Base-by-base conservation (phyloP, 371 early-diverging fungal species). In the Haplosporangium sp. region DNA sequence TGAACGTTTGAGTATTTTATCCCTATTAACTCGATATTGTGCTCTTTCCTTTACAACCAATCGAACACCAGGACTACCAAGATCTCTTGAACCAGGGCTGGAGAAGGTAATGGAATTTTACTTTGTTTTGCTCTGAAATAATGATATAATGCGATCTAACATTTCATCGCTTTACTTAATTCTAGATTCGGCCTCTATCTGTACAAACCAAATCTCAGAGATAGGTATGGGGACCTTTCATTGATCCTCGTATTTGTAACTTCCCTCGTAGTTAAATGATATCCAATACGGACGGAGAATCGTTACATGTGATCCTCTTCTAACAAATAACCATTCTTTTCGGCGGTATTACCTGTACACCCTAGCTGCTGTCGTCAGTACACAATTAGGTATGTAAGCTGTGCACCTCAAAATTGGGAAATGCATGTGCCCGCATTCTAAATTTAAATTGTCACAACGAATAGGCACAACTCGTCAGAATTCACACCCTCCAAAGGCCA, bases 21-120 rank as follows among this genome's bases (percentile, higher is more conserved):
- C 27, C 7, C 35, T 55, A 35, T 11, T 55, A 35, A 55, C 59
- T 59, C 20, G 13, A 67, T 38, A 57, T 15, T 47, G 19, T 3
- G n/a, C 38, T 9, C 47, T 6, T 19, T 45, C 48, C 10, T 39
- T 5, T 35, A 39, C 15, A 27, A 11, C 56, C 27, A 47, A 56
- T 47, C 47, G 47, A 13, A 47, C 47, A 19, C 13, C 63, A 92
- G 92, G 90, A 90, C 58, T 92, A 92, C 63, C 91, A 91, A 85
- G 74, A 76, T 5, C 73, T 92, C n/a, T 83, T 92, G 39, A 88
- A 91, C 77, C 83, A 86, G 50, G 93, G 93, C n/a, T 92, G 91
- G 91, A 81, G 92, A 76, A 83, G 92, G 90, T 88, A 84, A 53
- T 27, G 13, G 53, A 53, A 53, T n/a, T 53, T 53, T 20, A 74